These are phyloP conservation scores for Aspergillus ostianus DNA, from an alignment of 495 filamentous ascomycete genomes.

Conservation along the genomic window DNA sequence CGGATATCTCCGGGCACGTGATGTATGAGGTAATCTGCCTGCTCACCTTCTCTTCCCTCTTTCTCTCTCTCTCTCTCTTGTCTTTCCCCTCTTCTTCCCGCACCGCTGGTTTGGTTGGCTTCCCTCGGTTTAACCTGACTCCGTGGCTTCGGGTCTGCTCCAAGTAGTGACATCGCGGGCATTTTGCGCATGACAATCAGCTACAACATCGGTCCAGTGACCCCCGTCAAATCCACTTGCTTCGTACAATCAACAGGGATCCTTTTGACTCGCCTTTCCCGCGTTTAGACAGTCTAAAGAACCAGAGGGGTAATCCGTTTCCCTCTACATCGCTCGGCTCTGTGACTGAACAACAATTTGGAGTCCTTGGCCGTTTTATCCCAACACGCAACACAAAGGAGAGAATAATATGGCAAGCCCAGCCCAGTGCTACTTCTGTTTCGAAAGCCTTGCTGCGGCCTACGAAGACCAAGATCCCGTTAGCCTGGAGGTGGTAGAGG, in stretches of 20 bases:
- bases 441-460: slow-evolving; percentile 72
- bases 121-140: slow-evolving; percentile 2
- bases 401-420: slow-evolving; percentile 67
- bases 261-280: not conserved
- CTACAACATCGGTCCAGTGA: slow-evolving; percentile 5
- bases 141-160: not conserved
- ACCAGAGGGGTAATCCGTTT: not conserved
- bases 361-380: not conserved
- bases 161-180: slow-evolving; percentile 8
- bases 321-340: not conserved
- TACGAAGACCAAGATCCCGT: slow-evolving; percentile 59
- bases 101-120: slow-evolving; percentile 6
- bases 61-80: not conserved
- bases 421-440: slow-evolving; percentile 87
- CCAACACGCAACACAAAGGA: not conserved
- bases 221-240: not conserved
- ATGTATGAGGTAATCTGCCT: not conserved
- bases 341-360: not conserved
- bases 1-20: too few relatives aligned
- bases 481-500: slow-evolving; percentile 63
- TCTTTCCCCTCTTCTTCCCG: slow-evolving; percentile 3
- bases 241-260: not conserved
- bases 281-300: not conserved
- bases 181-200: slow-evolving; percentile 1
- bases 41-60: not conserved